These are phyloP conservation scores for Fusarium sp. DNA, from an alignment of 2,329 filamentous ascomycete genomes.

Conservation along the genomic window DNA sequence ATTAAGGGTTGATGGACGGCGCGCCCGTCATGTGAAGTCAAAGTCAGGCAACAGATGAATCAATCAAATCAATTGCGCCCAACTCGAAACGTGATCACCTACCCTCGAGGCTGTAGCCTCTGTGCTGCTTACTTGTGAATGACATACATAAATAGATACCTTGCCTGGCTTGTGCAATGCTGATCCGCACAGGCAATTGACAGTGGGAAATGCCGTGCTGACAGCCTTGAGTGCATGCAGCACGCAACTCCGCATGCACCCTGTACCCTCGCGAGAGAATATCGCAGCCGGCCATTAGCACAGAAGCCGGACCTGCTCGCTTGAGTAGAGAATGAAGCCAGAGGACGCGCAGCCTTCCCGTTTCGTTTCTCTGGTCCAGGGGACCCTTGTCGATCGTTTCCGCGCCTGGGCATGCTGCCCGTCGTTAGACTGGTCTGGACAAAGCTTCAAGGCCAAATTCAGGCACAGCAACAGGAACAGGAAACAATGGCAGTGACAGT, in stretches of 20 bases:
- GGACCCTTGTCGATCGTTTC: constrained; percentile 39
- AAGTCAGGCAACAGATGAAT: neutral
- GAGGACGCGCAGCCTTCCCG: constrained; percentile 32
- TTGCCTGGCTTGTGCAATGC: neutral
- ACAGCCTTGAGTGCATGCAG: constrained; percentile 4
- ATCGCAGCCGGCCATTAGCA: neutral
- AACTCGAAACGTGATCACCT: neutral
- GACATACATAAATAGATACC: neutral
- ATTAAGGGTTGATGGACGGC: neutral
- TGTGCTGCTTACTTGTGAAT: neutral
- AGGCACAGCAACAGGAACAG: constrained; percentile 10
- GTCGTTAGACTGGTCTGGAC: constrained; percentile 2
- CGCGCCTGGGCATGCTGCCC: constrained; percentile 28
- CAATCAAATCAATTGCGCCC: neutral
- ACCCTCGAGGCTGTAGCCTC: neutral
- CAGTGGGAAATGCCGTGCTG: constrained; percentile 1
- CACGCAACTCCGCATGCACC: neutral
- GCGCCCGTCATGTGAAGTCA: neutral
- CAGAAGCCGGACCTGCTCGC: neutral
- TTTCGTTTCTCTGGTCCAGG: constrained; percentile 39
- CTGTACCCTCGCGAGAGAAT: neutral
- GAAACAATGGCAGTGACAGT: constrained; percentile 8
- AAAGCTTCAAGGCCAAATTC: constrained; percentile 11
- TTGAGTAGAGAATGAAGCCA: constrained; percentile 13
- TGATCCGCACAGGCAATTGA: neutral